Conservation (phyloP, 345 rosid genomes). For the Cardamine resedifolia region DNA sequence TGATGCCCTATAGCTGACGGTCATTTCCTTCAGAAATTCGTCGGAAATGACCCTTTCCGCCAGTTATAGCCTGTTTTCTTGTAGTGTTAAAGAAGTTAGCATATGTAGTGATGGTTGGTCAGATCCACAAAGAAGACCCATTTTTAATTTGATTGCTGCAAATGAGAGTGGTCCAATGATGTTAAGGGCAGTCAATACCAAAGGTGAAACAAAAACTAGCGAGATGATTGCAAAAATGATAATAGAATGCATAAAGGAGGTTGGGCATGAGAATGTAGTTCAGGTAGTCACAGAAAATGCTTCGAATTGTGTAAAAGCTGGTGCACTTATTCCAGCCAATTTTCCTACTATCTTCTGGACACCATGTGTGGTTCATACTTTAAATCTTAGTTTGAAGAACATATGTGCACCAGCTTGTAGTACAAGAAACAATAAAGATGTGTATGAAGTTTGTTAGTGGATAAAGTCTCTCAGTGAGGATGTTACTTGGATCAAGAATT, state of each 20-base stretch:
- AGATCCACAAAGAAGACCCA: neutral
- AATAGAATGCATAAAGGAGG: too few relatives aligned
- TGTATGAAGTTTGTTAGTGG: neutral
- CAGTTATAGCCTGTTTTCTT: too few relatives aligned
- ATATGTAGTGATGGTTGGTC: conserved; percentile 18
- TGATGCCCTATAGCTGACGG: too few relatives aligned
- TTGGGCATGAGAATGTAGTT: too few relatives aligned
- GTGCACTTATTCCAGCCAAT: too few relatives aligned
- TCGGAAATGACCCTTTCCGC: too few relatives aligned
- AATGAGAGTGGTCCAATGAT: conserved; percentile 11
- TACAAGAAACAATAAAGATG: neutral
- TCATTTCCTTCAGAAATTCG: too few relatives aligned
- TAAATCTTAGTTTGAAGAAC: neutral
- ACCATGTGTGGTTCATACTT: neutral
- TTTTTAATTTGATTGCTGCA: neutral
- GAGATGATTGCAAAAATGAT: neutral
- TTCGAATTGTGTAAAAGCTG: too few relatives aligned
- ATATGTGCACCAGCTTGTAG: neutral
- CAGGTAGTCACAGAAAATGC: too few relatives aligned
- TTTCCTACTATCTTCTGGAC: neutral
- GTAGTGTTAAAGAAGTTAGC: neutral
- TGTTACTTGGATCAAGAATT: neutral
- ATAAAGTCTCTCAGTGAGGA: neutral
- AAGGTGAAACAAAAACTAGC: neutral
- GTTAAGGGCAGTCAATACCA: neutral